phyloP scores from a whole-genome alignment of 805 yeast species.

The Yarrowia sp. region DNA sequence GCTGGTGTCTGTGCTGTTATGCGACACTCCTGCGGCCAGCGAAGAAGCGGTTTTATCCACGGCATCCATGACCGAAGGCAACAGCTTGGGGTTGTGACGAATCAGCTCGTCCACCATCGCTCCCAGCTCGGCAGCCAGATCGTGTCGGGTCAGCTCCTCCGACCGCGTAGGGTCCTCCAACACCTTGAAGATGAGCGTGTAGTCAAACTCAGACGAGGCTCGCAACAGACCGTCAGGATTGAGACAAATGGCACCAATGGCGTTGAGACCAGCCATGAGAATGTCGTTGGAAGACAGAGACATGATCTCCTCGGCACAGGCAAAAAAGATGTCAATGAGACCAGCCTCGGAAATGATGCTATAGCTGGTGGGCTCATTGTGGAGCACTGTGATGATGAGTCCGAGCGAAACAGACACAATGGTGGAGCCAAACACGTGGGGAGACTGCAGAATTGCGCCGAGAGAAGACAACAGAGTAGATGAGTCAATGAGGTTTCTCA shows the following conservation, averaged over 20 bases:
- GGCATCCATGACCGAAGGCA: slow-evolving; percentile 16
- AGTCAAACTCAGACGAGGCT: slow-evolving; percentile 1
- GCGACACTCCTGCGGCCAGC: slow-evolving; percentile 30
- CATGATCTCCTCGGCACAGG: slow-evolving; percentile 53
- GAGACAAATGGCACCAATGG: slow-evolving; percentile 77
- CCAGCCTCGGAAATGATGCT: slow-evolving; percentile 74
- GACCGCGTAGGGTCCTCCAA: slow-evolving; percentile 10
- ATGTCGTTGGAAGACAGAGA: slow-evolving; percentile 55
- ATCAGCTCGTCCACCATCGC: slow-evolving; percentile 22
- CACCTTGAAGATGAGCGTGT: slow-evolving; percentile 6
- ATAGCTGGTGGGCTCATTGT: slow-evolving; percentile 88
- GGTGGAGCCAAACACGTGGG: slow-evolving; percentile 62
- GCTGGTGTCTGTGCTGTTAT: slow-evolving; percentile 25
- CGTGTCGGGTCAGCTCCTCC: slow-evolving; percentile 18
- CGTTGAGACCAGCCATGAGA: slow-evolving; percentile 61
- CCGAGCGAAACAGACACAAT: slow-evolving; percentile 59
- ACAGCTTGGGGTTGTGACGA: slow-evolving; percentile 20
- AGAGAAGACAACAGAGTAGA: slow-evolving; percentile 58
- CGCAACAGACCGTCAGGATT: slow-evolving; percentile 64
- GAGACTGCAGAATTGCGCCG: slow-evolving; percentile 54
- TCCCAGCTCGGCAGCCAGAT: slow-evolving; percentile 11
- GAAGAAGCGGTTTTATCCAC: not conserved
- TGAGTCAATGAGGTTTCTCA: slow-evolving; percentile 83
- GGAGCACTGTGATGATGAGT: slow-evolving; percentile 66
- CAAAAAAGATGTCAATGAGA: slow-evolving; percentile 61